Percentiles rank a stretch among this genome's conserved stretches.
Evolutionary conservation across 73 alveolate species (phyloP).

Genomic region (Effrenium voratum): DNA sequence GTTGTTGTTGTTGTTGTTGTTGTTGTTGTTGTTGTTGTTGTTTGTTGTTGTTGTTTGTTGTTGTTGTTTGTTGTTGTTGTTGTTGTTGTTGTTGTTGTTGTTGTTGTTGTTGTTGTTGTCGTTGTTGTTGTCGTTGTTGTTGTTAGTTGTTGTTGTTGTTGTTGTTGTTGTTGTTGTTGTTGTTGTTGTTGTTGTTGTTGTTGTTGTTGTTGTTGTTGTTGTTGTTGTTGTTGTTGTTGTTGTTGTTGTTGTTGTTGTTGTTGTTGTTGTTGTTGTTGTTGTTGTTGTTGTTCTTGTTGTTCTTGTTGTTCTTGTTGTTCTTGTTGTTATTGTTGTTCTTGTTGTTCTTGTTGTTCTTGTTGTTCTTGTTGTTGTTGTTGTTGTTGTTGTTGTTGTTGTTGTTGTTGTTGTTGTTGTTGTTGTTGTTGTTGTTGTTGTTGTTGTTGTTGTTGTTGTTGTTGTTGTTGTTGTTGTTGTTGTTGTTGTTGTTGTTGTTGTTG

Average conservation of each 20-base stretch:
- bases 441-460: not conserved
- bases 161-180: not conserved
- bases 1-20: not conserved
- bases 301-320: not conserved
- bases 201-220: not conserved
- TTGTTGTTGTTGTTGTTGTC: not conserved
- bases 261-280: not conserved
- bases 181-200: not conserved
- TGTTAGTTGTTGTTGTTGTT: not conserved
- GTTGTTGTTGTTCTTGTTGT: not conserved
- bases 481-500: too few species aligned
- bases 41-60: not conserved
- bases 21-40: not conserved
- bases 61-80: not conserved
- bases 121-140: not conserved
- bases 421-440: not conserved
- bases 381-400: not conserved
- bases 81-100: not conserved
- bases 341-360: not conserved
- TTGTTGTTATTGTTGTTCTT: not conserved
- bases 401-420: too few species aligned
- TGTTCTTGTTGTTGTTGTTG: not conserved
- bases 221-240: not conserved
- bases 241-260: not conserved
- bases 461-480: too few species aligned